Conservation (phyloP, 2,329 filamentous ascomycete species). For the Epichloe sibirici region DNA sequence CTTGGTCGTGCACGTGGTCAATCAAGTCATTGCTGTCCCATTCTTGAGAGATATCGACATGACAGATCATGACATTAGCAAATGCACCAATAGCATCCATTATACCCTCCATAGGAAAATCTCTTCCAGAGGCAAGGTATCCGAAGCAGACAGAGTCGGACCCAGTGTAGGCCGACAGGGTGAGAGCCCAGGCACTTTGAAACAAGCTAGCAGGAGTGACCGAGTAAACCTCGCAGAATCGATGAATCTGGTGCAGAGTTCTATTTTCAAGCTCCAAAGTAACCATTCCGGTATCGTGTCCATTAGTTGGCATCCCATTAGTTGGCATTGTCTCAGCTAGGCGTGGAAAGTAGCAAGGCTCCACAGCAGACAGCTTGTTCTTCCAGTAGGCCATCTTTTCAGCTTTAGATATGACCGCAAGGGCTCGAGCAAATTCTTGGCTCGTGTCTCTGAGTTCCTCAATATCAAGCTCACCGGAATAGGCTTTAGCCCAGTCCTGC, state of each 20-base stretch:
- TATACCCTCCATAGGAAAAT: conserved; percentile 4
- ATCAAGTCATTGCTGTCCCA: neutral
- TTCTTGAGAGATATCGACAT: conserved; percentile 13
- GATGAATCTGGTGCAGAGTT: neutral
- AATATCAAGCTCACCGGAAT: neutral
- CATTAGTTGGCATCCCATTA: neutral
- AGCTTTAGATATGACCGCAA: conserved; percentile 1
- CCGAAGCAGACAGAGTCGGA: conserved; percentile 6
- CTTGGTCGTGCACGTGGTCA: conserved; percentile 27
- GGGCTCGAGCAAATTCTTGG: neutral
- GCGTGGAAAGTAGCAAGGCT: conserved; percentile 5
- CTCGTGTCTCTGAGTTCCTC: neutral
- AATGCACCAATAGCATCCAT: conserved; percentile 5
- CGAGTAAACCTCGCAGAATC: neutral
- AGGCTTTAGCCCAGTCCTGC: conserved; percentile 3
- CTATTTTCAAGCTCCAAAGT: neutral
- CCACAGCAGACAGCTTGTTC: conserved; percentile 3
- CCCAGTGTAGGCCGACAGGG: conserved; percentile 7
- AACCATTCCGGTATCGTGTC: neutral
- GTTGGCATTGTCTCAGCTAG: neutral
- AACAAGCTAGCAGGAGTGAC: conserved; percentile 6
- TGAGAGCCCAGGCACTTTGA: conserved; percentile 8
- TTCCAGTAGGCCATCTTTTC: conserved; percentile 7
- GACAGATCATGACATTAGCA: conserved; percentile 7
- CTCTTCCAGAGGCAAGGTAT: conserved; percentile 7